These are phyloP conservation scores for Petunia hybrid DNA, from an alignment of 305 asterid species.

Conservation along the genomic window DNA sequence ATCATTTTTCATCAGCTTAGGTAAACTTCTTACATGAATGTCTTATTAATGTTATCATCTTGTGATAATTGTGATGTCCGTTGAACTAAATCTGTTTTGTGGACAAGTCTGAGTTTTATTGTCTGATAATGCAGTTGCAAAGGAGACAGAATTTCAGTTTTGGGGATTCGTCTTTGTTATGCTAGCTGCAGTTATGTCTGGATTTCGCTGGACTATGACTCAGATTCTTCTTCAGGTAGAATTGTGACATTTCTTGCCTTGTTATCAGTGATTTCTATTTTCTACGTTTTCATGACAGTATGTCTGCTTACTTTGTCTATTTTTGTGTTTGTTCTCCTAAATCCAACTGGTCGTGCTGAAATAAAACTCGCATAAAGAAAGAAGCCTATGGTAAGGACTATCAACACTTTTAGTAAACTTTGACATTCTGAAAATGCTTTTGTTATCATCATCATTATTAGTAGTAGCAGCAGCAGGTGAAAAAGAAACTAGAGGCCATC, in stretches of 20 bases:
- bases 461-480: too few relatives aligned
- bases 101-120: constrained; percentile 22
- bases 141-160: constrained; percentile 91
- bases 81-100: neutral
- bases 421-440: neutral
- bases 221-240: constrained; percentile 98
- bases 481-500: too few relatives aligned
- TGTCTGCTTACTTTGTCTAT: constrained; percentile 41
- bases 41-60: neutral
- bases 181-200: constrained; percentile 99
- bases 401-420: neutral
- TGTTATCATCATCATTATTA: neutral
- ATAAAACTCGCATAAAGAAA: constrained; percentile 71
- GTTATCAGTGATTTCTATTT: neutral
- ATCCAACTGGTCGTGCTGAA: constrained; percentile 55
- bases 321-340: constrained; percentile 40
- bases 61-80: neutral
- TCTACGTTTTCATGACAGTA: neutral
- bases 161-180: constrained; percentile 96
- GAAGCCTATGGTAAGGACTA: constrained; percentile 85
- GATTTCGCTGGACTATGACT: constrained; percentile 99
- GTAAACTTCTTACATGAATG: neutral
- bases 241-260: neutral
- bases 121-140: constrained; percentile 72
- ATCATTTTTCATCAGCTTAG: neutral